These are phyloP conservation scores for Aspergillus luchuensis DNA, from an alignment of 2,329 filamentous ascomycete genomes.

Conservation along the genomic window DNA sequence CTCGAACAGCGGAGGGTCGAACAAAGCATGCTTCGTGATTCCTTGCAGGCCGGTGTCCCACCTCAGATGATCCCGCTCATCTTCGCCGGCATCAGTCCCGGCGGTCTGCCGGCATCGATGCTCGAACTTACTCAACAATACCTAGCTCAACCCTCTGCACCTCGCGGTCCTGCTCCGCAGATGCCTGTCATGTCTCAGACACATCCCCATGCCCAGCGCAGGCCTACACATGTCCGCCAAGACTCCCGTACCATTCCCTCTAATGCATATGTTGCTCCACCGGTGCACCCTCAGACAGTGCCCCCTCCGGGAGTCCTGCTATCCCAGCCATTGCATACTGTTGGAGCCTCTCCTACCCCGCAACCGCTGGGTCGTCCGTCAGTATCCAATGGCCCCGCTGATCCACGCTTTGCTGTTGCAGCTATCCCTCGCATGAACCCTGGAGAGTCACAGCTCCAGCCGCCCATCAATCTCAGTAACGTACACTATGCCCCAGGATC, in stretches of 20 bases:
- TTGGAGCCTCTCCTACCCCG: constrained; percentile 17
- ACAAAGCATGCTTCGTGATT: constrained; percentile 70
- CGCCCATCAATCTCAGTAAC: constrained; percentile 29
- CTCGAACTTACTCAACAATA: constrained; percentile 71
- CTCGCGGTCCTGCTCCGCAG: constrained; percentile 26
- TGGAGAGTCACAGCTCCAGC: constrained; percentile 43
- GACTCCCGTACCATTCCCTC: constrained; percentile 32
- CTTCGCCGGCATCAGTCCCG: constrained; percentile 71
- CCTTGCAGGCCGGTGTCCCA: constrained; percentile 69
- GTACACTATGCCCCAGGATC: constrained; percentile 34
- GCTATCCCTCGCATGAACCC: constrained; percentile 42
- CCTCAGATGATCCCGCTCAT: constrained; percentile 74
- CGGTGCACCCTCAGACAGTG: constrained; percentile 19
- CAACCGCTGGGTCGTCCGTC: constrained; percentile 18
- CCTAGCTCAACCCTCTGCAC: constrained; percentile 47
- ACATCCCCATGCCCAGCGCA: constrained; percentile 23
- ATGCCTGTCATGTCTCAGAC: constrained; percentile 23
- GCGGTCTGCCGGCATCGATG: constrained; percentile 60
- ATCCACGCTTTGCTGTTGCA: constrained; percentile 15
- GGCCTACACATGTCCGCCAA: constrained; percentile 21
- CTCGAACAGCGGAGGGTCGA: constrained; percentile 74
- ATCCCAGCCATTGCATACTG: constrained; percentile 28
- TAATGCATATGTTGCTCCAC: constrained; percentile 35
- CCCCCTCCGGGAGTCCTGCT: constrained; percentile 22
- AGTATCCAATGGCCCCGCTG: constrained; percentile 22